Evolutionary conservation across 2,329 filamentous ascomycete genomes (phyloP).

Genomic region (Akanthomyces dipterigenus): DNA sequence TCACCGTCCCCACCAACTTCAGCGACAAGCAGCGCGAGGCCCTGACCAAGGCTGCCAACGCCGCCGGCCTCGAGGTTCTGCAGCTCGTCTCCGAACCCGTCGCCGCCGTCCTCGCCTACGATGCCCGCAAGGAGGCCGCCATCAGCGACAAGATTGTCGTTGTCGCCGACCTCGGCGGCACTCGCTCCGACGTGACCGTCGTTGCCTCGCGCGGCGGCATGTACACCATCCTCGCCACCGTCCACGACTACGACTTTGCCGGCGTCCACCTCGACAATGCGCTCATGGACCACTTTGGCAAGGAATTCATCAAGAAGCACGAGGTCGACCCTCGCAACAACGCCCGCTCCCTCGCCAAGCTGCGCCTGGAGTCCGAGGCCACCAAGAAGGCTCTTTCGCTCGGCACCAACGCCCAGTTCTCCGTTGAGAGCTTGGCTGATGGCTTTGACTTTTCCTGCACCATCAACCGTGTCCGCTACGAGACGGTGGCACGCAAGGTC

Average conservation of each 20-base stretch:
- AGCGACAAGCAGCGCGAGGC: constrained; percentile 78
- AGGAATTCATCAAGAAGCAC: constrained; percentile 98
- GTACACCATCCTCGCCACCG: constrained; percentile 89
- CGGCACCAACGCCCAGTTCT: constrained; percentile 82
- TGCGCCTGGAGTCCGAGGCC: constrained; percentile 83
- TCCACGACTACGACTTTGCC: constrained; percentile 91
- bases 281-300: constrained; percentile 92
- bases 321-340: constrained; percentile 80
- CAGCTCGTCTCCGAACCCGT: constrained; percentile 91
- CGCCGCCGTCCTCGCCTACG: constrained; percentile 82
- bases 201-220: constrained; percentile 88
- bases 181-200: constrained; percentile 84
- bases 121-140: constrained; percentile 70
- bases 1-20: constrained; percentile 93
- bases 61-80: constrained; percentile 78
- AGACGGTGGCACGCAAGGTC: constrained; percentile 78
- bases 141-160: constrained; percentile 82
- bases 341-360: constrained; percentile 76
- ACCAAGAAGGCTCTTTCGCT: constrained; percentile 89
- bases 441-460: constrained; percentile 88
- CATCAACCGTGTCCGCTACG: constrained; percentile 89
- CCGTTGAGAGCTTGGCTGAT: constrained; percentile 82
- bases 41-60: constrained; percentile 68
- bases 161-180: constrained; percentile 88
- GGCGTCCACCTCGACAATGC: constrained; percentile 83